phyloP scores from a whole-genome alignment of 2,329 filamentous ascomycete species.

The Penicillium sp. region DNA sequence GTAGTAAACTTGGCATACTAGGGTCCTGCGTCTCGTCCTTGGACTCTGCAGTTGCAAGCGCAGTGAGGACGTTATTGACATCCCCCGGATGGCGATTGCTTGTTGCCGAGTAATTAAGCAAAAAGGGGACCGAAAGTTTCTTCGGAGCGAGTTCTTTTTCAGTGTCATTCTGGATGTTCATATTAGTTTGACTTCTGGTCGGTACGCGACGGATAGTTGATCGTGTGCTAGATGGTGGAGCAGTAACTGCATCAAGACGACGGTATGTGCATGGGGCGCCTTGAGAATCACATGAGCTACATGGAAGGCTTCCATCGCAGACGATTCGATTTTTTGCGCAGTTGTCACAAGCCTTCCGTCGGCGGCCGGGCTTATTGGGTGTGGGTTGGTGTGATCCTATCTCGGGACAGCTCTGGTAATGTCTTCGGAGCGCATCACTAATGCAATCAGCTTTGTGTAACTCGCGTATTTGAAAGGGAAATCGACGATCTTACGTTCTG shows the following conservation, averaged over 20 bases:
- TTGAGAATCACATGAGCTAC: neutral
- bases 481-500: too few species aligned
- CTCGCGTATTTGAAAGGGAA: too few species aligned
- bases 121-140: conserved; percentile 15
- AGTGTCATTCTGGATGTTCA: neutral
- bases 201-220: neutral
- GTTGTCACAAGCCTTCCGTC: conserved; percentile 15
- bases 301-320: conserved; percentile 6
- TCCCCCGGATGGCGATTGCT: conserved; percentile 12
- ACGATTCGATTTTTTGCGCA: conserved; percentile 7
- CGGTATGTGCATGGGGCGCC: conserved; percentile 4
- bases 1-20: conserved; percentile 11
- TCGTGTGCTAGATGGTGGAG: neutral
- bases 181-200: neutral
- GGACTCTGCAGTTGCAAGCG: conserved; percentile 14
- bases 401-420: conserved; percentile 13
- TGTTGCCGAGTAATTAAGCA: conserved; percentile 17
- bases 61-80: conserved; percentile 15
- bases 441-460: neutral
- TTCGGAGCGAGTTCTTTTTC: neutral
- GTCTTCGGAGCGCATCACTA: conserved; percentile 17
- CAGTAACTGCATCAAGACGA: neutral
- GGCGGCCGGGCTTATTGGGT: conserved; percentile 9
- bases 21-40: neutral
- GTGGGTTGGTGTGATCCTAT: conserved; percentile 3